A percentile compares a stretch with the other conserved stretches of the same genome.
Conservation (phyloP, 768 basidiomycete genomes). For the Pisolithus tinctorius region DNA sequence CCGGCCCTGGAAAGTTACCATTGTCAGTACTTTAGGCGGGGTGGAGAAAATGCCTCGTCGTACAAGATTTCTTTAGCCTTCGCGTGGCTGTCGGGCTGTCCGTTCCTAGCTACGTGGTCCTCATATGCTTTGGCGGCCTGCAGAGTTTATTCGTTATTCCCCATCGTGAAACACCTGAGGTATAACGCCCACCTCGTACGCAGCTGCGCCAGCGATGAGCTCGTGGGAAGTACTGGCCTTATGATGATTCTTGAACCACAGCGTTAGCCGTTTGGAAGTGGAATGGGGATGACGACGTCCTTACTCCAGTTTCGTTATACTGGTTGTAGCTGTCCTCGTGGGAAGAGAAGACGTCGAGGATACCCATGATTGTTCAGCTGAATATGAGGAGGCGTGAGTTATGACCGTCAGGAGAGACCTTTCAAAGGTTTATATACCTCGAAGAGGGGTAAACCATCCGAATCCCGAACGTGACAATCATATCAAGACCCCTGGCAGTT, state of each 20-base stretch:
- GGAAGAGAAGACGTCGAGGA: not conserved
- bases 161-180: not conserved
- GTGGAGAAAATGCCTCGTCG: not conserved
- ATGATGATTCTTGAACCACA: not conserved
- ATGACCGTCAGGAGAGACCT: no score
- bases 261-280: not conserved
- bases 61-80: conserved; percentile 9
- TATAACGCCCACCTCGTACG: conserved; percentile 4
- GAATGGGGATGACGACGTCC: not conserved
- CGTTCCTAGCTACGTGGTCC: conserved; percentile 2
- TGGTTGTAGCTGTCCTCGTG: not conserved
- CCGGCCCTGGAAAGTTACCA: not conserved
- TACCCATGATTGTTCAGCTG: conserved; percentile 3
- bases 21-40: not conserved
- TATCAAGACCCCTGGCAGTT: not conserved
- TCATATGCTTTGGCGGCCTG: conserved; percentile 11
- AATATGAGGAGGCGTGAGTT: not conserved
- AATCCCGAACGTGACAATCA: not conserved
- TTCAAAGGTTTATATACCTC: conserved; percentile 1
- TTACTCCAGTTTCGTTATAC: not conserved
- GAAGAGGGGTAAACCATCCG: not conserved
- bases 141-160: not conserved
- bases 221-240: conserved; percentile 2
- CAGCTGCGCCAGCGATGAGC: conserved; percentile 2
- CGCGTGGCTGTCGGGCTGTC: conserved; percentile 4